Base-by-base conservation (phyloP, 106 monocot genomes). In the Allium cepa region DNA sequence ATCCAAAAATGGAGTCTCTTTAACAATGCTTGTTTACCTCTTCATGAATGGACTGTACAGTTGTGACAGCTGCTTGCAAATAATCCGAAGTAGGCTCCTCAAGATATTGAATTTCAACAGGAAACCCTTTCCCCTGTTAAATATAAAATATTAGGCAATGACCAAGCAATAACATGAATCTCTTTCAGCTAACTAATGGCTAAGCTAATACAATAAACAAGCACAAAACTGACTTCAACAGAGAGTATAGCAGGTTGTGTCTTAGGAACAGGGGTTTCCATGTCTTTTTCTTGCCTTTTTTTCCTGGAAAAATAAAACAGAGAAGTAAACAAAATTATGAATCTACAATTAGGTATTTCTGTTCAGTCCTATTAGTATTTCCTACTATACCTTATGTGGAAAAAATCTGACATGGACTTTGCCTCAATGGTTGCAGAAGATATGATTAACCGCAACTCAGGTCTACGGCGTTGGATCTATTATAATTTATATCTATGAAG, bases 401-500 rank as follows among this genome's bases (percentile, higher is more conserved):
- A 97, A 79, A 89, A 97, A 7, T 71, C 68, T 67, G 92, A 71
- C 97, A 97, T 97, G 26, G 97, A 84, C 78, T 83, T 92, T 67
- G 92, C 97, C 66, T 97, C 92, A 78, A 97, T 92, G 68, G 97
- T 97, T 73, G 97, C 97, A 71, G 97, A 97, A 65, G 97, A 92
- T 73, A 97, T 92, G 7, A 97, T 79, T n/a, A 97, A 68, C 49
- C 89, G 97, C 68, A 97, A 73, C 13, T 92, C 89, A 77, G 89
- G 89, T 66, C 97, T 86, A 63, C 97, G 84, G 12, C 89, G 86
- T 64, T 97, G 92, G 60, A 97, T 79, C 97, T 97, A 82, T 62
- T 56, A 47, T 22, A 26, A 79, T 77, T 14, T 1, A 11, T 22
- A 78, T 77, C 15, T 2, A 36, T 36, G 36, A 36, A 36, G 36